Conservation (phyloP, 2,329 filamentous ascomycete species). For the Raffaelea ambrosiae region DNA sequence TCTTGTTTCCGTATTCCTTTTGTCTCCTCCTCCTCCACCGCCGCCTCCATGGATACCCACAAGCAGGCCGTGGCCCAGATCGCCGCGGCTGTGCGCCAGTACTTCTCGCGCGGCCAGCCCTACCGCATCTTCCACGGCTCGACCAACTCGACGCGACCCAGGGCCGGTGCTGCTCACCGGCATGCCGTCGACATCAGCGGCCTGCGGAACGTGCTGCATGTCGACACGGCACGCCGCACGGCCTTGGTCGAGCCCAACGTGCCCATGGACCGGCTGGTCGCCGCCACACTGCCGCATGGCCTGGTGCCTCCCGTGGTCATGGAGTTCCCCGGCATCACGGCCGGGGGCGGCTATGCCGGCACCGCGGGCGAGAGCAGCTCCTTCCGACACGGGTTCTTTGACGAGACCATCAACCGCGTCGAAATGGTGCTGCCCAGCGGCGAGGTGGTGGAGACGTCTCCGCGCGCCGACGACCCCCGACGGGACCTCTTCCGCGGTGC, state of each 20-base stretch:
- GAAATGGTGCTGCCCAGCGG: conserved; percentile 65
- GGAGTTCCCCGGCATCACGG: conserved; percentile 64
- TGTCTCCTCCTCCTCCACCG: no score
- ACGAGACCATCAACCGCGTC: conserved; percentile 52
- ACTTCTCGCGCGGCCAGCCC: conserved; percentile 40
- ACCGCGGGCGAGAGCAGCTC: conserved; percentile 62
- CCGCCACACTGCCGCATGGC: conserved; percentile 43
- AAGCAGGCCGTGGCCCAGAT: conserved; percentile 37
- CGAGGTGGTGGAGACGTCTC: conserved; percentile 43
- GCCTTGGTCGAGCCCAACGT: conserved; percentile 62
- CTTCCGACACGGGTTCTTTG: conserved; percentile 65
- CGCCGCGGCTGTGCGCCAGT: conserved; percentile 36
- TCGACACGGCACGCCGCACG: conserved; percentile 45
- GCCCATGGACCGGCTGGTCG: conserved; percentile 55
- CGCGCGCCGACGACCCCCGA: conserved; percentile 22
- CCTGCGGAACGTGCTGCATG: conserved; percentile 53
- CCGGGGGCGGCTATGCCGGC: conserved; percentile 58
- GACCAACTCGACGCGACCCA: conserved; percentile 63
- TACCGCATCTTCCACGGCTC: conserved; percentile 73
- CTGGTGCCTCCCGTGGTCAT: conserved; percentile 59
- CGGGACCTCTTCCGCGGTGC: conserved; percentile 57
- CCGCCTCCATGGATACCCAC: conserved; percentile 41
- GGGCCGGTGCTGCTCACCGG: conserved; percentile 21
- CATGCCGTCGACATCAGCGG: conserved; percentile 49
- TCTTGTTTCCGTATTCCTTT: no score